phyloP scores from a whole-genome alignment of 2,329 filamentous ascomycete genomes.

The Aspergillus tanneri region DNA sequence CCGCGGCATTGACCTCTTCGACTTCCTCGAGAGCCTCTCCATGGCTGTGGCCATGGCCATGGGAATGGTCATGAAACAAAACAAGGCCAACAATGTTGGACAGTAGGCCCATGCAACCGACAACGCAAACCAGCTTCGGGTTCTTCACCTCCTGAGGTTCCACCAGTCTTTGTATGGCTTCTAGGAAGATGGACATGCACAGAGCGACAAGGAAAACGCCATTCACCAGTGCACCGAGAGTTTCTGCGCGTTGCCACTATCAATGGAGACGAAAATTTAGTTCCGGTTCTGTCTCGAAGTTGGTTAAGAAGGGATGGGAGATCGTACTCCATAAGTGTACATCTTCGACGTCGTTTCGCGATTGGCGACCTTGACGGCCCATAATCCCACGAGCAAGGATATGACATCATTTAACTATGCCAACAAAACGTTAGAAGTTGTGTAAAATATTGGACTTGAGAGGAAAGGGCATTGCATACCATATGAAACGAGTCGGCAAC shows the following conservation, averaged over 20 bases:
- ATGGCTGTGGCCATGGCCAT: conserved; percentile 62
- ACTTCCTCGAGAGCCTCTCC: conserved; percentile 52
- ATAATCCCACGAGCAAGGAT: conserved; percentile 85
- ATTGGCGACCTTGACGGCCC: conserved; percentile 89
- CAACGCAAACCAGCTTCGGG: conserved; percentile 82
- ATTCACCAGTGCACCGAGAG: conserved; percentile 92
- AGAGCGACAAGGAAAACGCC: conserved; percentile 96
- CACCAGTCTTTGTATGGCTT: conserved; percentile 87
- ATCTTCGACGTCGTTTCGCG: conserved; percentile 77
- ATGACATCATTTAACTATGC: conserved; percentile 90
- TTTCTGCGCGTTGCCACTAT: conserved; percentile 95
- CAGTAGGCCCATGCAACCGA: conserved; percentile 78
- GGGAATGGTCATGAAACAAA: conserved; percentile 89
- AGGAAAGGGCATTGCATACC: conserved; percentile 53
- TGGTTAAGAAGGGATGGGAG: conserved; percentile 1
- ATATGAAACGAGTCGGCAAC: conserved; percentile 99
- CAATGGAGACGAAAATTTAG: conserved; percentile 11
- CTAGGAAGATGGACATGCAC: conserved; percentile 93
- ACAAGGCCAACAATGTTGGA: conserved; percentile 89
- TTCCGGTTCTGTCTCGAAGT: background rate
- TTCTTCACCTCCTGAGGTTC: conserved; percentile 85
- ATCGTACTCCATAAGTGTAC: conserved; percentile 87
- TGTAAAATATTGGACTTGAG: conserved; percentile 5
- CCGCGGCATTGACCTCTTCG: conserved; percentile 39
- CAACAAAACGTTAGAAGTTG: background rate